Base-by-base conservation (phyloP, 805 yeast species). In the Myxozyma monticola region DNA sequence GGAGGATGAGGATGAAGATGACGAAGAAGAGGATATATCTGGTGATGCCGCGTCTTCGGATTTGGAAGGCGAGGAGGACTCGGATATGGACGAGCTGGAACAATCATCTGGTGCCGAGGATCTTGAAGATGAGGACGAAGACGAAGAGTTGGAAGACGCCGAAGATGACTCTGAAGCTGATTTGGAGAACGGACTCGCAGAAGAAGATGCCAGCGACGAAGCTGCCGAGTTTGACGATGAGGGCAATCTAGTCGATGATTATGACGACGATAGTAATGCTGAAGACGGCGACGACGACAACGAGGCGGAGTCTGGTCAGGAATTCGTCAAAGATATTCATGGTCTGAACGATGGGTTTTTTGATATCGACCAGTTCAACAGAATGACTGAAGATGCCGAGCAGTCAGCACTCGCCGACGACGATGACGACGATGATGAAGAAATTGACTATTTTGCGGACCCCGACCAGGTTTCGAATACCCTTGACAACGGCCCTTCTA, bases 261-360 rank as follows among this genome's bases (percentile, higher is more conserved):
- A 70, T 48, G 66, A 54, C 10, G 43, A 42, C 20, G 53, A 33
- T n/a, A n/a, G n/a, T 10, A 49, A 47, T n/a, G 45, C 22, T 1
- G 56, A 54, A 5, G 66, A 62, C 12, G 65, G 60, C 5, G 68
- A 63, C 5, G 61, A 59, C 4, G 70, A 61, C 17, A 66, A 61
- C 20, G 63, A 51, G 2, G 60, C 56, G 6, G 68, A 64, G 21
- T 29, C 55, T 3, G 59, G 54, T 4, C 61, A 51, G 10, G 63
- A 56, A 9, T 60, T 62, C 12, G 59, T 51, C 22, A 73, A 74
- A 35, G 87, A 82, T 61, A 75, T 70, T 1, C 78, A 76, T 61
- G 91, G 89, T 1, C 73, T 90, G 26, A 86, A 90, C 64, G 95
- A 88, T 62, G 87, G 81, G 5, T 84, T 89, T 60, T 91, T 91